Percentiles rank a stretch among this genome's conserved stretches.
Conservation (phyloP, 108 stramenopile genomes). For the Phaeodactylum tricornutum region DNA sequence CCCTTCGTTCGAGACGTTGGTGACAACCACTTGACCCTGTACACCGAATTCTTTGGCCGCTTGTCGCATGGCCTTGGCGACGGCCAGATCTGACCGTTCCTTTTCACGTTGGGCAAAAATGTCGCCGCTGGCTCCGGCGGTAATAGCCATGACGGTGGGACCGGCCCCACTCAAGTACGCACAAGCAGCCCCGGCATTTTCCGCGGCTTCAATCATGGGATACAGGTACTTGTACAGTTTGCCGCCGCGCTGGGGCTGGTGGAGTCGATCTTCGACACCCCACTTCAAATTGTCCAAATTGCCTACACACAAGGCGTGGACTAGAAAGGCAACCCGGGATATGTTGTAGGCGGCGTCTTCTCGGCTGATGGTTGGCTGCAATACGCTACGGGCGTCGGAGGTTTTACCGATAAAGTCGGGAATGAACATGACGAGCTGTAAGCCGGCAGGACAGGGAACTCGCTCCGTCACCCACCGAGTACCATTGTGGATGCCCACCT, state of each 20-base stretch:
- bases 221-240: conserved; percentile 88
- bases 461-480: conserved; percentile 93
- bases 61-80: conserved; percentile 92
- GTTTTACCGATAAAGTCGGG: conserved; percentile 97
- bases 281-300: conserved; percentile 89
- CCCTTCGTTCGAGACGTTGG: conserved; percentile 68
- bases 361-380: conserved; percentile 63
- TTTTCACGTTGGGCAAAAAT: conserved; percentile 95
- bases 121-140: conserved; percentile 92
- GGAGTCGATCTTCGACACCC: conserved; percentile 90
- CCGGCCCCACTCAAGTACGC: conserved; percentile 93
- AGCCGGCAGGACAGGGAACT: conserved; percentile 76
- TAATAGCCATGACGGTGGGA: conserved; percentile 96
- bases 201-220: conserved; percentile 92
- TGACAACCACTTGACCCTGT: conserved; percentile 71
- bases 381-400: conserved; percentile 76
- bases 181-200: conserved; percentile 88
- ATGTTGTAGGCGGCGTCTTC: conserved; percentile 95
- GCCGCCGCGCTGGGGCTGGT: conserved; percentile 94
- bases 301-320: conserved; percentile 81
- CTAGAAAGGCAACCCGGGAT: conserved; percentile 90
- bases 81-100: conserved; percentile 87
- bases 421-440: conserved; percentile 95
- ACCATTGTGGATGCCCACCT: conserved; percentile 96
- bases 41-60: conserved; percentile 70